Percentiles rank a stretch among this genome's conserved stretches.
Evolutionary conservation across 805 yeast genomes (phyloP).

Genomic region (Komagataella mondaviorum): DNA sequence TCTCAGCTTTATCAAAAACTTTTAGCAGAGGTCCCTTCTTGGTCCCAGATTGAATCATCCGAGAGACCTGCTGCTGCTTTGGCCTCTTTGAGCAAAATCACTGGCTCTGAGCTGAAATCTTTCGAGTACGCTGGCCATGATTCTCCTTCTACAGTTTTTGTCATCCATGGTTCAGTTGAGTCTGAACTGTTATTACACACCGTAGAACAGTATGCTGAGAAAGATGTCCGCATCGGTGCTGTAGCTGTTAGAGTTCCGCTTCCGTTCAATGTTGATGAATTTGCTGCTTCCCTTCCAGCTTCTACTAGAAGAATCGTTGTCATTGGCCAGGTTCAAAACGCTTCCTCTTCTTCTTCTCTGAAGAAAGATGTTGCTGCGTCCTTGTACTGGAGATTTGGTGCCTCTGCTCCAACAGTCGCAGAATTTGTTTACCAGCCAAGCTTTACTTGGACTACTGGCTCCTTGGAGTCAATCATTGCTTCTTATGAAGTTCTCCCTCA

Average conservation of each 20-base stretch:
- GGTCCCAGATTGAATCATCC: slow-evolving; percentile 14
- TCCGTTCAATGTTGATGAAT: slow-evolving; percentile 60
- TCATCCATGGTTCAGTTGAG: slow-evolving; percentile 66
- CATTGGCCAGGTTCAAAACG: slow-evolving; percentile 36
- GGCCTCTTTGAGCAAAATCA: slow-evolving; percentile 32
- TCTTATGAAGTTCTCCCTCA: slow-evolving; percentile 21
- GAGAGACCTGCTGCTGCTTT: slow-evolving; percentile 33
- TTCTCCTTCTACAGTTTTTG: slow-evolving; percentile 62
- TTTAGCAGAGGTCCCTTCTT: slow-evolving; percentile 13
- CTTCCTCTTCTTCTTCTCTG: slow-evolving; percentile 30
- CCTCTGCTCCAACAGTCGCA: slow-evolving; percentile 23
- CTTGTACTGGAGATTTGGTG: slow-evolving; percentile 36
- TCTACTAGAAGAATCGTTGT: slow-evolving; percentile 51
- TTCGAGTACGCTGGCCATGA: slow-evolving; percentile 60
- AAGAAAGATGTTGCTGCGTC: slow-evolving; percentile 66
- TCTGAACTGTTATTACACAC: slow-evolving; percentile 36
- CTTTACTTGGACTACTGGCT: slow-evolving; percentile 42
- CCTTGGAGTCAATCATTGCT: slow-evolving; percentile 32
- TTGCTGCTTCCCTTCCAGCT: slow-evolving; percentile 43
- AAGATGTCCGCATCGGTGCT: slow-evolving; percentile 39
- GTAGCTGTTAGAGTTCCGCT: slow-evolving; percentile 64
- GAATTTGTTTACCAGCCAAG: slow-evolving; percentile 39
- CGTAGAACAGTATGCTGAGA: slow-evolving; percentile 20
- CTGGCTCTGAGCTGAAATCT: slow-evolving; percentile 34
- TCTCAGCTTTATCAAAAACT: slow-evolving; percentile 24